Evolutionary conservation across 2,329 filamentous ascomycete genomes (phyloP).

Genomic region (Hymenoscyphus albidus): DNA sequence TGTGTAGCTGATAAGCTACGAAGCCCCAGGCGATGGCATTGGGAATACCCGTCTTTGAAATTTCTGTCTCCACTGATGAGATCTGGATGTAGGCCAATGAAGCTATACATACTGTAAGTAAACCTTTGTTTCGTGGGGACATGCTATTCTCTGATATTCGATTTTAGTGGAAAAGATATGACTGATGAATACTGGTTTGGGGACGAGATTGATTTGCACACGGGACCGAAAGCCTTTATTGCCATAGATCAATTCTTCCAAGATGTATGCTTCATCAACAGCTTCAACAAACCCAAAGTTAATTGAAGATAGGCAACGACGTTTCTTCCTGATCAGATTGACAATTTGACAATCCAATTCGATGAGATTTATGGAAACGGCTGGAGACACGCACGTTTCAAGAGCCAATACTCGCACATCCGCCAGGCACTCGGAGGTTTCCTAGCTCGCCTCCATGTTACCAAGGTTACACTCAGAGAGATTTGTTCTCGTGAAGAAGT

Average conservation of each 20-base stretch:
- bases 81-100: neutral
- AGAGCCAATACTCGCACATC: neutral
- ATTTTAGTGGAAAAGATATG: neutral
- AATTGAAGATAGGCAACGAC: neutral
- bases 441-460: neutral
- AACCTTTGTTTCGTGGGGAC: neutral
- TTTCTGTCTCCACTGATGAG: neutral
- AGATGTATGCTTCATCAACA: neutral
- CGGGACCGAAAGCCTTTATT: neutral
- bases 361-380: neutral
- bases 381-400: neutral
- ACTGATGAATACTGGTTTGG: neutral
- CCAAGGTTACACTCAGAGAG: neutral
- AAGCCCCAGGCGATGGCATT: neutral
- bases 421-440: neutral
- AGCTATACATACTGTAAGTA: neutral
- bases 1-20: neutral
- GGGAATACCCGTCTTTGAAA: neutral
- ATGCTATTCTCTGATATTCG: too few relatives aligned
- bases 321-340: neutral
- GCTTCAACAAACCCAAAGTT: too few relatives aligned
- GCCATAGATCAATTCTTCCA: neutral
- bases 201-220: too few relatives aligned
- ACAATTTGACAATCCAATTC: neutral
- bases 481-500: neutral